Evolutionary conservation across 2,329 filamentous ascomycete genomes (phyloP).

Genomic region (Penicillium crustosum): DNA sequence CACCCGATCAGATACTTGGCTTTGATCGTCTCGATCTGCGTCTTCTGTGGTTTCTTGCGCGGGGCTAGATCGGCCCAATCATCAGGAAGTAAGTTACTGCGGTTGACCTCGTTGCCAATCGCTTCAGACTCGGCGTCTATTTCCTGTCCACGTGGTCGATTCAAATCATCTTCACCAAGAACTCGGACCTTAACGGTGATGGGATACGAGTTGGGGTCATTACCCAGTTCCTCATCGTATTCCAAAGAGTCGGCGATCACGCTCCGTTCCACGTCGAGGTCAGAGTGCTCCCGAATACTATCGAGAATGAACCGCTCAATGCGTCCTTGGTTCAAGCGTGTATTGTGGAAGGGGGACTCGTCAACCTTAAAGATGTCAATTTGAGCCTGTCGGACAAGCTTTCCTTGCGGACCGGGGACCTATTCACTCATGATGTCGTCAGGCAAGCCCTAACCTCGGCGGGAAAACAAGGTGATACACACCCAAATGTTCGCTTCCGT

Average conservation of each 20-base stretch:
- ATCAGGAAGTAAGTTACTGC: conserved; percentile 58
- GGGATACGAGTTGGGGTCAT: conserved; percentile 56
- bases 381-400: conserved; percentile 60
- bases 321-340: conserved; percentile 69
- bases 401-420: conserved; percentile 51
- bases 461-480: neutral
- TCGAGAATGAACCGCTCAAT: conserved; percentile 68
- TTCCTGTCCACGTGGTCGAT: conserved; percentile 47
- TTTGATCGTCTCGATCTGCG: conserved; percentile 44
- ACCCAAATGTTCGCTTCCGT: conserved; percentile 61
- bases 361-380: conserved; percentile 58
- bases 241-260: conserved; percentile 58
- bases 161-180: conserved; percentile 59
- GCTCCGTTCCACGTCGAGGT: conserved; percentile 59
- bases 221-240: conserved; percentile 53
- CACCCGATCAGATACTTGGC: conserved; percentile 67
- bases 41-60: conserved; percentile 14
- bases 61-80: conserved; percentile 56
- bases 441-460: neutral
- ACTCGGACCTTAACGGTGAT: conserved; percentile 60
- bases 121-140: conserved; percentile 22
- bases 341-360: conserved; percentile 63
- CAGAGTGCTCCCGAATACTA: conserved; percentile 56
- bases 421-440: neutral
- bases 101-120: conserved; percentile 56